Evolutionary conservation across 441 rosid genomes (phyloP).

Genomic region (Francoa sonchifolia): DNA sequence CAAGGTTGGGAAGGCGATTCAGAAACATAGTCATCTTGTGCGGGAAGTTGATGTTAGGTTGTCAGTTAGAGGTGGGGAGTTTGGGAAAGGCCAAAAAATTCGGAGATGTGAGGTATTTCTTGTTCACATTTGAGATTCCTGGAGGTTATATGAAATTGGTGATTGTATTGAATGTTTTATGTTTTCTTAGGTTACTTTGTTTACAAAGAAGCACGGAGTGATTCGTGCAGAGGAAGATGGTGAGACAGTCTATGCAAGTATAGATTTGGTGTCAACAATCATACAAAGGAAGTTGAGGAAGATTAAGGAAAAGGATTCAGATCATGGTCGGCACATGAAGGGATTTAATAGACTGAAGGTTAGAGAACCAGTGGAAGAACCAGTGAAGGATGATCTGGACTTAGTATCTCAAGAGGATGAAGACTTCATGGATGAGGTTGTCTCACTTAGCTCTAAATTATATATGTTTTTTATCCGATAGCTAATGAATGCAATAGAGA

Average conservation of each 20-base stretch:
- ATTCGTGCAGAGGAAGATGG: slow-evolving; percentile 87
- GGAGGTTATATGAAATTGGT: neutral
- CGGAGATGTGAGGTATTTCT: slow-evolving; percentile 71
- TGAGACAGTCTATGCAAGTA: slow-evolving; percentile 59
- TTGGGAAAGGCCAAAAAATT: slow-evolving; percentile 80
- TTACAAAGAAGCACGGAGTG: slow-evolving; percentile 86
- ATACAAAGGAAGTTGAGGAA: slow-evolving; percentile 78
- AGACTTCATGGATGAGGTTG: slow-evolving; percentile 48
- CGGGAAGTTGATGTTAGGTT: slow-evolving; percentile 83
- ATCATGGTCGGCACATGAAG: slow-evolving; percentile 88
- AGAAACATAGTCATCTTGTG: slow-evolving; percentile 74
- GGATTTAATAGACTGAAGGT: slow-evolving; percentile 48
- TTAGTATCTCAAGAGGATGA: slow-evolving; percentile 22
- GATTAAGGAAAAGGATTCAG: slow-evolving; percentile 89
- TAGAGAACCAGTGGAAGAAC: slow-evolving; percentile 38
- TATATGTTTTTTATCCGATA: no score
- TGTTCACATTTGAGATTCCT: no score
- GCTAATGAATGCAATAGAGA: no score
- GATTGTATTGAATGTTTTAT: slow-evolving; percentile 1
- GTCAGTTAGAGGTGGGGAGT: slow-evolving; percentile 80
- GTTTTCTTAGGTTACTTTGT: slow-evolving; percentile 55
- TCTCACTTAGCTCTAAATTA: neutral
- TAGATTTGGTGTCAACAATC: slow-evolving; percentile 70
- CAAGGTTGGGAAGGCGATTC: slow-evolving; percentile 75
- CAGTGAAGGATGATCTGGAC: slow-evolving; percentile 24